phyloP scores from a whole-genome alignment of 805 yeast species.

The Wickerhamomyces sydowiorum region DNA sequence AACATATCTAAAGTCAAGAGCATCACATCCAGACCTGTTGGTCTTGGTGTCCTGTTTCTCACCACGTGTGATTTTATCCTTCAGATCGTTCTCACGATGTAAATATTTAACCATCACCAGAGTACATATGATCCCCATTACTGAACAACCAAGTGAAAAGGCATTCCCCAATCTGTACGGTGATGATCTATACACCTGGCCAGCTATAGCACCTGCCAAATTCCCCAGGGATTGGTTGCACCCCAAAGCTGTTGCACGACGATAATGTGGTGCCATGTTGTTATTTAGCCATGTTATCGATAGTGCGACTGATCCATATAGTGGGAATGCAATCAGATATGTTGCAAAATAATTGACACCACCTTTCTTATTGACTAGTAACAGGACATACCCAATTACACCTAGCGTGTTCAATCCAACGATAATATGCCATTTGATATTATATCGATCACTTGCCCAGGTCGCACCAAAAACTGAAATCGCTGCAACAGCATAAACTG shows the following conservation, averaged over 20 bases:
- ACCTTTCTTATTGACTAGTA: conserved; percentile 23
- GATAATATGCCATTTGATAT: conserved; percentile 29
- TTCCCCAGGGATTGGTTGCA: conserved; percentile 39
- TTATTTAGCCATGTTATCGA: conserved; percentile 37
- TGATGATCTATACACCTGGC: conserved; percentile 35
- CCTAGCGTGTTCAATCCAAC: conserved; percentile 22
- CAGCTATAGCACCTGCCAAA: conserved; percentile 38
- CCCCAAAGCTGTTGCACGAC: conserved; percentile 37
- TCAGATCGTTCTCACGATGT: too few relatives aligned
- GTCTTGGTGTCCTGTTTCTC: too few relatives aligned
- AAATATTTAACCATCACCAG: too few relatives aligned
- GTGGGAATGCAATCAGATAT: conserved; percentile 29
- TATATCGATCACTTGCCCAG: conserved; percentile 23
- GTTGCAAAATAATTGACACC: conserved; percentile 32
- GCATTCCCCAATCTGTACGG: conserved; percentile 36
- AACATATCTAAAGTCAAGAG: too few relatives aligned
- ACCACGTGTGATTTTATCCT: too few relatives aligned
- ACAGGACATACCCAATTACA: conserved; percentile 27
- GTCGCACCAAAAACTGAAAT: conserved; percentile 21
- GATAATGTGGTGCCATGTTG: conserved; percentile 36
- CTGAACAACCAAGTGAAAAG: conserved; percentile 32
- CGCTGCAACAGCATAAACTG: conserved; percentile 32
- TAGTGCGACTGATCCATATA: conserved; percentile 33
- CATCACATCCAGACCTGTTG: too few relatives aligned
- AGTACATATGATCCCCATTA: conserved; percentile 19